phyloP scores from a whole-genome alignment of 2,329 filamentous ascomycete species.

The Xylariaceae sp. region DNA sequence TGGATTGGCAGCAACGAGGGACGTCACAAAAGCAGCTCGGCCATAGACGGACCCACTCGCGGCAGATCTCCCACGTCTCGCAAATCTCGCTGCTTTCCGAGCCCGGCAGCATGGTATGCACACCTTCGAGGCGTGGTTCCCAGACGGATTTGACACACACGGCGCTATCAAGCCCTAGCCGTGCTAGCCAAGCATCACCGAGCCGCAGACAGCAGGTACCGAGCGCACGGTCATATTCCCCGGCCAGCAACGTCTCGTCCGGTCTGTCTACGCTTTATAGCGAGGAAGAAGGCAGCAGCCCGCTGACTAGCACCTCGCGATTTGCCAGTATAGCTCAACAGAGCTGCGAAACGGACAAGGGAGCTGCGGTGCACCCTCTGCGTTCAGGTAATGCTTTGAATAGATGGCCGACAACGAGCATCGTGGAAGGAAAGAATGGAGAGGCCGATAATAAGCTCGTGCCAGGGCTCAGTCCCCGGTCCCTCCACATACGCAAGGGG shows the following conservation, averaged over 20 bases:
- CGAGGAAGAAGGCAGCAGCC: slow-evolving; percentile 38
- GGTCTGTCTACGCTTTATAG: slow-evolving; percentile 54
- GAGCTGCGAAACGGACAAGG: neutral
- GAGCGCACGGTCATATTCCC: slow-evolving; percentile 18
- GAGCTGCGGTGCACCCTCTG: slow-evolving; percentile 12
- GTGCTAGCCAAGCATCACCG: slow-evolving; percentile 13
- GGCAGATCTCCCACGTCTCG: slow-evolving; percentile 28
- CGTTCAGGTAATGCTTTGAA: slow-evolving; percentile 12
- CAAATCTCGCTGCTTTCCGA: slow-evolving; percentile 32
- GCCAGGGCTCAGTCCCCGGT: neutral
- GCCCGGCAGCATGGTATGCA: slow-evolving; percentile 38
- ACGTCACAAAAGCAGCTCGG: too few species aligned
- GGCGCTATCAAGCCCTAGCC: slow-evolving; percentile 41
- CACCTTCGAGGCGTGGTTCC: slow-evolving; percentile 29
- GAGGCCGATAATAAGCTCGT: neutral
- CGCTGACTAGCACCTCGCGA: slow-evolving; percentile 9
- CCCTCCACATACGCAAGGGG: slow-evolving; percentile 4
- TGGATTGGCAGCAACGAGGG: too few species aligned
- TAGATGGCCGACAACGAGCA: too few species aligned
- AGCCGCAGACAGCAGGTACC: neutral
- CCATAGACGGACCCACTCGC: slow-evolving; percentile 16
- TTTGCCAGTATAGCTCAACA: too few species aligned
- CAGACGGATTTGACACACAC: slow-evolving; percentile 31
- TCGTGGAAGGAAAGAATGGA: neutral
- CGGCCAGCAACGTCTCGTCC: slow-evolving; percentile 43